phyloP scores from a whole-genome alignment of 2,329 filamentous ascomycete species.

The Aspergillus fumigatiaffinis region DNA sequence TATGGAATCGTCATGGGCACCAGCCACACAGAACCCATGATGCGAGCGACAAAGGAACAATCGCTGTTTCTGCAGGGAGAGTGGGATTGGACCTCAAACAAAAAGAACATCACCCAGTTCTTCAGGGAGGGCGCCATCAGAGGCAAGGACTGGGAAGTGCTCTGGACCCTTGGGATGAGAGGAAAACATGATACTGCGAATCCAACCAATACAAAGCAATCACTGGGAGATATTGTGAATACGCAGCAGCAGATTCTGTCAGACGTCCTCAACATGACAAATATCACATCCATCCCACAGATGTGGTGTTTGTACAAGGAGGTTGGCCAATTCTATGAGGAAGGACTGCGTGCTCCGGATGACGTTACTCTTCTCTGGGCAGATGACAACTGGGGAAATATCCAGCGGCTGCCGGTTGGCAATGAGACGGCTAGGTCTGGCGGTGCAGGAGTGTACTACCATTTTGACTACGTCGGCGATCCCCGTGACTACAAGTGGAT shows the following conservation, averaged over 20 bases:
- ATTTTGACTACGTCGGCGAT: conserved; percentile 61
- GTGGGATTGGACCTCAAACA: conserved; percentile 69
- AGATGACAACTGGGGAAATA: conserved; percentile 67
- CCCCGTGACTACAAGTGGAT: conserved; percentile 62
- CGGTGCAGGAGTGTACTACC: conserved; percentile 60
- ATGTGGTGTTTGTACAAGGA: conserved; percentile 74
- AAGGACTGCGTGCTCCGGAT: conserved; percentile 60
- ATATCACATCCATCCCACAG: conserved; percentile 57
- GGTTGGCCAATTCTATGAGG: conserved; percentile 65
- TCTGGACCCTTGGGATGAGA: conserved; percentile 67
- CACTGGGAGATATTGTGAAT: conserved; percentile 58
- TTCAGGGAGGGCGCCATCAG: conserved; percentile 64
- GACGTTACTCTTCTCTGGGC: conserved; percentile 66
- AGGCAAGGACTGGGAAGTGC: conserved; percentile 61
- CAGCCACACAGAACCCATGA: conserved; percentile 70
- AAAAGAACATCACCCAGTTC: conserved; percentile 63
- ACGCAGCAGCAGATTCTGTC: conserved; percentile 58
- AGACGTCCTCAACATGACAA: conserved; percentile 50
- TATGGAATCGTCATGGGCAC: conserved; percentile 70
- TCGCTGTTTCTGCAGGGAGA: conserved; percentile 45
- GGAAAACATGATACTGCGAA: conserved; percentile 62
- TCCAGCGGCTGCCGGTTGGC: conserved; percentile 56
- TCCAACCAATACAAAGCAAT: conserved; percentile 45
- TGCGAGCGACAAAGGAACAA: conserved; percentile 49
- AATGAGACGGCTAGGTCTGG: conserved; percentile 58